Percentiles rank a stretch among this genome's conserved stretches.
Evolutionary conservation across 495 filamentous ascomycete species (phyloP).

Genomic region (Talaromyces thailandensis): DNA sequence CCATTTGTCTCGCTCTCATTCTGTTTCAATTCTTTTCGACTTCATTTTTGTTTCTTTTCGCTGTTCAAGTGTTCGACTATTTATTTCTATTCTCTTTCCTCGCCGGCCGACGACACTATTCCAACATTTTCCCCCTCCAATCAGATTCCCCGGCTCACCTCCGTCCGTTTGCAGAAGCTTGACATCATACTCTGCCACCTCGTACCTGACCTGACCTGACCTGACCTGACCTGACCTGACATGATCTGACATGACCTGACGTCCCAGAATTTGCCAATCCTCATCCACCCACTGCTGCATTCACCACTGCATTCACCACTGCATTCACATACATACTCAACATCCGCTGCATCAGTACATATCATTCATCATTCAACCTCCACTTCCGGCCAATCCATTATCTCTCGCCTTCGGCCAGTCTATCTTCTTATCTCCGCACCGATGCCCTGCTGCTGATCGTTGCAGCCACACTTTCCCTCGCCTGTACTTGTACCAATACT

Average conservation of each 20-base stretch:
- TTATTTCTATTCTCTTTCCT: constrained; percentile 8
- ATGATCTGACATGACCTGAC: background rate
- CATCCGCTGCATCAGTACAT: background rate
- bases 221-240: background rate
- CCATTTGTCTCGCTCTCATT: constrained; percentile 5
- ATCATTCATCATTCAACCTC: background rate
- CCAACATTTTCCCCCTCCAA: constrained; percentile 2
- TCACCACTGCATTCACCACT: background rate
- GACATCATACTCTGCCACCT: background rate
- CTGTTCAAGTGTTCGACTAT: background rate
- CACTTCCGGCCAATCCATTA: background rate
- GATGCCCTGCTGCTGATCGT: background rate
- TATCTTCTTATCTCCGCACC: background rate
- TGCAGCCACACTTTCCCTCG: background rate
- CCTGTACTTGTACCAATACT: background rate
- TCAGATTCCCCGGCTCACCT: constrained; percentile 1
- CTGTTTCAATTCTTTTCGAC: constrained; percentile 8
- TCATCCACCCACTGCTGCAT: background rate
- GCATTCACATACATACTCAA: background rate
- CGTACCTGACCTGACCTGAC: background rate
- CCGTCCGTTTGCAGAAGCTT: constrained; percentile 4
- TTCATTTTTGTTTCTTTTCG: constrained; percentile 1
- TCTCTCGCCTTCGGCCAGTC: background rate
- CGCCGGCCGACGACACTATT: constrained; percentile 2
- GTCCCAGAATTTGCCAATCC: background rate